Conservation (phyloP, 164 flowering plant genomes). For the Euptelea pleiosperma region DNA sequence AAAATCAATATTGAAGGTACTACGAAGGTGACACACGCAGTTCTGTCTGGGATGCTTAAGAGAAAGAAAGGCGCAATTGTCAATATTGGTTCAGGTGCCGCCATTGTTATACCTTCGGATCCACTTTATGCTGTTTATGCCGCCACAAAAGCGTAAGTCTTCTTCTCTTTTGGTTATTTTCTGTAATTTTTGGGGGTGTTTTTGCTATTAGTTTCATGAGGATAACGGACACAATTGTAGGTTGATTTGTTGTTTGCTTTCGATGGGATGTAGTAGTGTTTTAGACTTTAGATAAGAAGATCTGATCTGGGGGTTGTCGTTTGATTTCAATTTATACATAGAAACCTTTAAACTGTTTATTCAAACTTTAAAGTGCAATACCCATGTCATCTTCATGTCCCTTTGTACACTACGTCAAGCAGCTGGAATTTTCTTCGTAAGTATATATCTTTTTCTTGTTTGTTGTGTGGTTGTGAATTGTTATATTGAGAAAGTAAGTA, state of each 20-base stretch:
- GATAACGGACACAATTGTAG: too few relatives aligned
- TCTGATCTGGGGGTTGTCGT: background rate
- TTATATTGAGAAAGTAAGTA: too few relatives aligned
- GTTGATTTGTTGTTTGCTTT: background rate
- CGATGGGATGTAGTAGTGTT: background rate
- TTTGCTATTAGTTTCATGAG: too few relatives aligned
- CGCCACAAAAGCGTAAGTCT: slow-evolving; percentile 63
- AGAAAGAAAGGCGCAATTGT: slow-evolving; percentile 56
- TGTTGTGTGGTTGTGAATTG: too few relatives aligned
- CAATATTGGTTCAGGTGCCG: slow-evolving; percentile 56
- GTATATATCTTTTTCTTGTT: too few relatives aligned
- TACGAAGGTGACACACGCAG: slow-evolving; percentile 45
- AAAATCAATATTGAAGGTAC: slow-evolving; percentile 46
- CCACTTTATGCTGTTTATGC: slow-evolving; percentile 54
- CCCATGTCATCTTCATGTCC: too few relatives aligned
- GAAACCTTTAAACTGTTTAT: too few relatives aligned
- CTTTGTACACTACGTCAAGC: too few relatives aligned
- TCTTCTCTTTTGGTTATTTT: background rate
- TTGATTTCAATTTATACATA: background rate
- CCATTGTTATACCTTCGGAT: slow-evolving; percentile 33
- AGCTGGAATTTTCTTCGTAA: too few relatives aligned
- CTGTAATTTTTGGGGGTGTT: too few relatives aligned
- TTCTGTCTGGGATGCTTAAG: slow-evolving; percentile 47
- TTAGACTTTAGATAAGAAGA: background rate
- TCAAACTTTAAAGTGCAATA: too few relatives aligned